Evolutionary conservation across 495 filamentous ascomycete genomes (phyloP).

Genomic region (Daldinia decipiens): DNA sequence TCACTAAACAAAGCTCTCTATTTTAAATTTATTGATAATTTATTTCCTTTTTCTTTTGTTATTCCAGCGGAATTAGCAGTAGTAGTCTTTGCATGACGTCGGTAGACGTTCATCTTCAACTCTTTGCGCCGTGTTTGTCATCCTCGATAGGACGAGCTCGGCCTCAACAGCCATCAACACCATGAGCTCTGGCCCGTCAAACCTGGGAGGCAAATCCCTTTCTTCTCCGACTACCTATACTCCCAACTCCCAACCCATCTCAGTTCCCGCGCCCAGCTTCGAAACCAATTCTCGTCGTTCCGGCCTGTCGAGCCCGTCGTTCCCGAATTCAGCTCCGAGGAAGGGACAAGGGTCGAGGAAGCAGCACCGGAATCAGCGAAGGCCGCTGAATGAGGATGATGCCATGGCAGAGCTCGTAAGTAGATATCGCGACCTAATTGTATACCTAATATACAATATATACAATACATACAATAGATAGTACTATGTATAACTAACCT

Average conservation of each 20-base stretch:
- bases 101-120: slow-evolving; percentile 20
- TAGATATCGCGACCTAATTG: slow-evolving; percentile 38
- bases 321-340: slow-evolving; percentile 62
- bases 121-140: slow-evolving; percentile 11
- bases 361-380: slow-evolving; percentile 72
- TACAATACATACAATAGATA: slow-evolving; percentile 3
- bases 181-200: slow-evolving; percentile 60
- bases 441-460: slow-evolving; percentile 6
- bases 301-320: slow-evolving; percentile 66
- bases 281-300: slow-evolving; percentile 69
- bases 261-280: slow-evolving; percentile 52
- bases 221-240: slow-evolving; percentile 45
- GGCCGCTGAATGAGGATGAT: slow-evolving; percentile 71
- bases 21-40: slow-evolving; percentile 5
- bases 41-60: slow-evolving; percentile 21
- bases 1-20: neutral
- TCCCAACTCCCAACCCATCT: slow-evolving; percentile 43
- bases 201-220: slow-evolving; percentile 57
- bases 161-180: slow-evolving; percentile 26
- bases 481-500: slow-evolving; percentile 26
- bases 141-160: slow-evolving; percentile 26
- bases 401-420: slow-evolving; percentile 78
- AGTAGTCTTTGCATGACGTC: slow-evolving; percentile 28
- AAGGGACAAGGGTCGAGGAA: slow-evolving; percentile 80
- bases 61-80: neutral